These are phyloP conservation scores for Torulaspora delbrueckii DNA, from an alignment of 805 yeast genomes.

Conservation along the genomic window DNA sequence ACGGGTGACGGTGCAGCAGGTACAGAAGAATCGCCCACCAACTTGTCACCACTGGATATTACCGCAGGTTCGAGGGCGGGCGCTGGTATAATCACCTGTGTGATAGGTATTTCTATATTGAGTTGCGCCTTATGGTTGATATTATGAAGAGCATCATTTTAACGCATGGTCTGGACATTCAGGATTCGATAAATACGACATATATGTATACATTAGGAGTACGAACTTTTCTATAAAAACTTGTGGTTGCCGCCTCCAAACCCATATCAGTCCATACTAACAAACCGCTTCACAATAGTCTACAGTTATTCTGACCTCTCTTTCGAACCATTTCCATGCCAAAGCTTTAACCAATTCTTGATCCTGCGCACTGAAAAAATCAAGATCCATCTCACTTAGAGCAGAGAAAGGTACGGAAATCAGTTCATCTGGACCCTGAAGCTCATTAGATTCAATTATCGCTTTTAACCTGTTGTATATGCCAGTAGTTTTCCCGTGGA, in stretches of 20 bases:
- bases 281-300: conserved; percentile 11
- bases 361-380: conserved; percentile 35
- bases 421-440: conserved; percentile 10
- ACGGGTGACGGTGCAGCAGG: conserved; percentile 68
- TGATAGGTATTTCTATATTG: conserved; percentile 45
- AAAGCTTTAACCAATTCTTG: conserved; percentile 22
- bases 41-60: conserved; percentile 40
- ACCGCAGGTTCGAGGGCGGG: conserved; percentile 55
- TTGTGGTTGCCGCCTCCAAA: neutral
- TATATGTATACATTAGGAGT: neutral
- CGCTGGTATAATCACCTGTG: conserved; percentile 61
- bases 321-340: conserved; percentile 24
- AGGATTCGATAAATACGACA: neutral
- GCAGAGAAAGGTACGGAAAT: conserved; percentile 19
- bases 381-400: conserved; percentile 25
- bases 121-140: conserved; percentile 45
- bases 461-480: conserved; percentile 17
- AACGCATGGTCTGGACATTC: neutral
- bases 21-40: conserved; percentile 38
- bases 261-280: neutral
- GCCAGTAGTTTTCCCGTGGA: conserved; percentile 17
- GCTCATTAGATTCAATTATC: conserved; percentile 16
- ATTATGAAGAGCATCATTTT: conserved; percentile 15
- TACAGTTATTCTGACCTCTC: conserved; percentile 9
- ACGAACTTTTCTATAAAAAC: neutral